Evolutionary conservation across 1,139 yeast genomes (phyloP), one percentile per base, ranked within the genome.

Genomic region (Entelexis sorbosivorans): DNA sequence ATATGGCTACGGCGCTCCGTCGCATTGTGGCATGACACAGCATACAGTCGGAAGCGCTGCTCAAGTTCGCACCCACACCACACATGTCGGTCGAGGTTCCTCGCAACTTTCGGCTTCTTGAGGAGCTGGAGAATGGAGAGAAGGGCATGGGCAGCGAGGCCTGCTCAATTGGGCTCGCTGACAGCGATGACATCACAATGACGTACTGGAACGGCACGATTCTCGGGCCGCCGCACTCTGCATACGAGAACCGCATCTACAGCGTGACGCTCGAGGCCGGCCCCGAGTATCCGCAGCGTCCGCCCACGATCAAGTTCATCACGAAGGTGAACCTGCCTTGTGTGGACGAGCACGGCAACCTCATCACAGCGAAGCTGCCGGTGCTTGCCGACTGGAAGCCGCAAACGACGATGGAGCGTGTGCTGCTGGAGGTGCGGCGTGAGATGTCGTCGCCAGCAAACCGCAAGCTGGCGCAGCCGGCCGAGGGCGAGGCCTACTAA

Each of bases 91-190:
- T 54, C 5, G 46, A 32, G 44, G 48, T 51, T 26, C 97, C 97
- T 59, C 79, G 97, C 69, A 88, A 88, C 66, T 91, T 91, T 69
- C 85, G 94, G 64, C 76, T 91, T 46, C 75, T 91, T 58, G 98
- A 91, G 71, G 98, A 91, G 69, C 75, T 93, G 59, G 99, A 93
- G 67, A 91, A 89, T 64, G 98, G 98, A 49, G 99, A 93, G 66
- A 93, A 93, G 67, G 98, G 98, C 16, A 74, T 86, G 50, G 97
- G 98, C 29, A 93, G 96, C 34, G 97, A 93, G 66, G 84, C 95
- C 24, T 89, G 95, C 66, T 89, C 97, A 20, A 73, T 91, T 58
- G 99, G 98, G 0, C 98, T 98, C 5, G 98, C 98, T 34, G 96
- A 89, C 62, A 45, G 52, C 38, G 56, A 57, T 38, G 62, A 64